A percentile compares a stretch with the other conserved stretches of the same genome.
Evolutionary conservation across 257 asterid species (phyloP).

Genomic region (Solanum tacnaense): DNA sequence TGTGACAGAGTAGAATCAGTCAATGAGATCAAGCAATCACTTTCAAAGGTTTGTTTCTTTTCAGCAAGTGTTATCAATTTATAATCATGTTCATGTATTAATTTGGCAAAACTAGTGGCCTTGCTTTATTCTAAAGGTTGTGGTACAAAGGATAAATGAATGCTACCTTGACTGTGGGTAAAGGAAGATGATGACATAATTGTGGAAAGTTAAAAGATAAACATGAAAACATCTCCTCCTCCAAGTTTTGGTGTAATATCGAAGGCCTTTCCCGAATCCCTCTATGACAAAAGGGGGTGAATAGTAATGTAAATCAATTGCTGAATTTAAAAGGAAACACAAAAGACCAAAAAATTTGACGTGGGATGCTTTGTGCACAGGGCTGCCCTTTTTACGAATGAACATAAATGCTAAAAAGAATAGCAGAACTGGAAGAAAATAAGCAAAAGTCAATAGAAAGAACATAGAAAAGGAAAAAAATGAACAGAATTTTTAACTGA

Average conservation of each 20-base stretch:
- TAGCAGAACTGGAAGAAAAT: background rate
- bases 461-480: background rate
- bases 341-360: background rate
- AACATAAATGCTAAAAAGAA: background rate
- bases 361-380: background rate
- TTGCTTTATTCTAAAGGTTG: background rate
- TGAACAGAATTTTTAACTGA: background rate
- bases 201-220: background rate
- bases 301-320: background rate
- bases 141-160: background rate
- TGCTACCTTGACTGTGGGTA: background rate
- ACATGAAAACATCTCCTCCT: background rate
- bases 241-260: background rate
- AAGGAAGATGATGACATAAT: background rate
- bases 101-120: background rate
- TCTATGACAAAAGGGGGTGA: background rate
- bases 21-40: conserved; percentile 64
- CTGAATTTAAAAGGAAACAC: background rate
- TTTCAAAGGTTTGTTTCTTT: conserved; percentile 46
- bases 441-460: background rate
- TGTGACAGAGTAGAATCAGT: conserved; percentile 60
- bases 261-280: background rate
- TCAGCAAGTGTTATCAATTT: background rate
- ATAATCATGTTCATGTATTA: background rate
- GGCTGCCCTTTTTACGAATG: background rate